Evolutionary conservation across 495 filamentous ascomycete species (phyloP).

Genomic region (Trichoderma virens): DNA sequence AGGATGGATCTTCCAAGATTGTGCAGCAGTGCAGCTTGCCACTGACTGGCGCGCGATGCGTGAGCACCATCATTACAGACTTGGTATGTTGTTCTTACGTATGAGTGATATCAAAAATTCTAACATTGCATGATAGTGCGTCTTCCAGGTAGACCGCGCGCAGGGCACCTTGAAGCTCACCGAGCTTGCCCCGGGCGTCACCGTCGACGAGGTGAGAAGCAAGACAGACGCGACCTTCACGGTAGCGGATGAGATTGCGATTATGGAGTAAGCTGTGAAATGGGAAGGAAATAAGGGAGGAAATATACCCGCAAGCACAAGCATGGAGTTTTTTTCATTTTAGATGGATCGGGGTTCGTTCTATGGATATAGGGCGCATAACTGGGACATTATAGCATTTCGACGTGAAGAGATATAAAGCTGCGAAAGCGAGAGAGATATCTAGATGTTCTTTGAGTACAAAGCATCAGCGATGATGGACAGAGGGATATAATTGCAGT

Average conservation of each 20-base stretch:
- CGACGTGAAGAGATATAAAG: too few relatives aligned
- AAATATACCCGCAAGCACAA: neutral
- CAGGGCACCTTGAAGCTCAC: constrained; percentile 43
- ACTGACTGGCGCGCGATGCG: constrained; percentile 45
- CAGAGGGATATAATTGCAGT: too few relatives aligned
- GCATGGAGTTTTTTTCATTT: neutral
- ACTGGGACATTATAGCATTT: too few relatives aligned
- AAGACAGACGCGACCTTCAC: constrained; percentile 49
- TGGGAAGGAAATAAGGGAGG: constrained; percentile 12
- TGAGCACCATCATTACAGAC: constrained; percentile 52
- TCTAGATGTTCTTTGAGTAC: too few relatives aligned
- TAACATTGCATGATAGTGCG: constrained; percentile 34
- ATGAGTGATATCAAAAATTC: too few relatives aligned
- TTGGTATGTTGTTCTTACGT: constrained; percentile 44
- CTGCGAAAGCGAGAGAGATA: too few relatives aligned
- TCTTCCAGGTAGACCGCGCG: constrained; percentile 50
- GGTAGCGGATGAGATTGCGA: constrained; percentile 39
- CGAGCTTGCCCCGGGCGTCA: constrained; percentile 47
- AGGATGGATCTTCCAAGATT: constrained; percentile 52
- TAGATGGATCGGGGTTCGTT: too few relatives aligned
- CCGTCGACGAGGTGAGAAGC: constrained; percentile 42
- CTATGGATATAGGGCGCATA: too few relatives aligned
- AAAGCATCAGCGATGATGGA: too few relatives aligned
- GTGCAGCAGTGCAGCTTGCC: constrained; percentile 49
- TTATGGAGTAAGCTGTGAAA: constrained; percentile 33